Conservation (phyloP, 352 stramenopile species). For the Pythium rhizo-oryzae region DNA sequence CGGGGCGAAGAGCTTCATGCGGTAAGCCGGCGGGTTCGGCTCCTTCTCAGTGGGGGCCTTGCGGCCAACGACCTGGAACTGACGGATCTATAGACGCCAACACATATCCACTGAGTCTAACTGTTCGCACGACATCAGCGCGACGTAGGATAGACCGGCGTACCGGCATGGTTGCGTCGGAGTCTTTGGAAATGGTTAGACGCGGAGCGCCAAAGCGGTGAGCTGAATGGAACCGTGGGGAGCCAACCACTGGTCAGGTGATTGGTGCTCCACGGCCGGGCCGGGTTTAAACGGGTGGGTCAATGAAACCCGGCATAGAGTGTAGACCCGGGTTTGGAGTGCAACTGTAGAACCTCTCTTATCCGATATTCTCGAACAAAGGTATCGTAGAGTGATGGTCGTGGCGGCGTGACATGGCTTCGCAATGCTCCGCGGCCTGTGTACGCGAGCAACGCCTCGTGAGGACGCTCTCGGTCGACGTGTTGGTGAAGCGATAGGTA, state of each 20-base stretch:
- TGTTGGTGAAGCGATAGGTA: too few species aligned
- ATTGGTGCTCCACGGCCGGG: slow-evolving; percentile 17
- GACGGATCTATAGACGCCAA: slow-evolving; percentile 86
- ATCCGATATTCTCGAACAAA: neutral
- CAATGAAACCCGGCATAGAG: neutral
- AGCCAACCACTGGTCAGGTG: slow-evolving; percentile 16
- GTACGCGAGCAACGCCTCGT: too few species aligned
- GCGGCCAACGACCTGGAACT: slow-evolving; percentile 99
- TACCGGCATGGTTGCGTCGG: slow-evolving; percentile 34
- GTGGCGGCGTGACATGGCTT: too few species aligned
- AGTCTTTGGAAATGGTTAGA: slow-evolving; percentile 31
- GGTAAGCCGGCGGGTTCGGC: slow-evolving; percentile 98
- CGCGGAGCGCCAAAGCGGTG: neutral
- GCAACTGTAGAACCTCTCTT: neutral
- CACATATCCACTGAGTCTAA: neutral
- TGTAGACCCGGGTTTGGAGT: neutral
- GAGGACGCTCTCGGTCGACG: too few species aligned
- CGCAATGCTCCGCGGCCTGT: too few species aligned
- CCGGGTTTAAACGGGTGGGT: neutral
- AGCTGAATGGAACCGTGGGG: neutral
- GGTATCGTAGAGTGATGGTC: neutral
- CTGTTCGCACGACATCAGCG: neutral
- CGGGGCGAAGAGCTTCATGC: slow-evolving; percentile 98
- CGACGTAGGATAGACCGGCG: neutral
- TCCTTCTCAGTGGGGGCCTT: slow-evolving; percentile 98